A percentile compares a stretch with the other conserved stretches of the same genome.
Evolutionary conservation across 148 eudicot species (phyloP).

Genomic region (Camellia lanceoleosa): DNA sequence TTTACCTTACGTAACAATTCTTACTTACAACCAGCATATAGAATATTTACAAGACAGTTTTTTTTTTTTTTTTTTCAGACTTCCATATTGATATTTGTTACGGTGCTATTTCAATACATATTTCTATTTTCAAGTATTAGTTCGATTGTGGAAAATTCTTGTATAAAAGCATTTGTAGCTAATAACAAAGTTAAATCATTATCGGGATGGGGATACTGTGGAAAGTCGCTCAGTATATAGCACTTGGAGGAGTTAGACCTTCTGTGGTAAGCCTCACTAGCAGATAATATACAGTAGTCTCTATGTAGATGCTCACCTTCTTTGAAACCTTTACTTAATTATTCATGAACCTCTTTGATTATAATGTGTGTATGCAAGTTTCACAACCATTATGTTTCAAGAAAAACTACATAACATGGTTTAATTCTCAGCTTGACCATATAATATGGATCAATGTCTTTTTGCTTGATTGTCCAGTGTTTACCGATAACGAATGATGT

Average conservation of each 20-base stretch:
- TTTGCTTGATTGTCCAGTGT: conserved; percentile 45
- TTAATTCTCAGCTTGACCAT: neutral
- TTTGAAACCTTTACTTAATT: too few species aligned
- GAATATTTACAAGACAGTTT: neutral
- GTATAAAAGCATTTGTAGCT: neutral
- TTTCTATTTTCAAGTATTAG: neutral
- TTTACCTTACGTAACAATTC: too few species aligned
- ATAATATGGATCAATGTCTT: neutral
- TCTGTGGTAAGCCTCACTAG: conserved; percentile 57
- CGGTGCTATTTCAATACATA: neutral
- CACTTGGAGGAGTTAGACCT: conserved; percentile 97
- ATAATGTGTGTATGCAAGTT: neutral
- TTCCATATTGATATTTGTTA: neutral
- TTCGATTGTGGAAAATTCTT: neutral
- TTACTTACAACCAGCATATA: neutral
- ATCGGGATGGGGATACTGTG: conserved; percentile 98
- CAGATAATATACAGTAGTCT: neutral
- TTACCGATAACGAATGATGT: conserved; percentile 89
- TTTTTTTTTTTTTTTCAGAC: too few species aligned
- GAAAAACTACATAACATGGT: neutral
- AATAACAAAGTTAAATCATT: conserved; percentile 6
- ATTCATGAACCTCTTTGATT: too few species aligned
- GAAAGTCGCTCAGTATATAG: conserved; percentile 80
- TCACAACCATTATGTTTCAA: neutral
- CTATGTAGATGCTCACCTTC: too few species aligned